Evolutionary conservation across 2,329 filamentous ascomycete species (phyloP).

Genomic region (Fusarium domesticum): DNA sequence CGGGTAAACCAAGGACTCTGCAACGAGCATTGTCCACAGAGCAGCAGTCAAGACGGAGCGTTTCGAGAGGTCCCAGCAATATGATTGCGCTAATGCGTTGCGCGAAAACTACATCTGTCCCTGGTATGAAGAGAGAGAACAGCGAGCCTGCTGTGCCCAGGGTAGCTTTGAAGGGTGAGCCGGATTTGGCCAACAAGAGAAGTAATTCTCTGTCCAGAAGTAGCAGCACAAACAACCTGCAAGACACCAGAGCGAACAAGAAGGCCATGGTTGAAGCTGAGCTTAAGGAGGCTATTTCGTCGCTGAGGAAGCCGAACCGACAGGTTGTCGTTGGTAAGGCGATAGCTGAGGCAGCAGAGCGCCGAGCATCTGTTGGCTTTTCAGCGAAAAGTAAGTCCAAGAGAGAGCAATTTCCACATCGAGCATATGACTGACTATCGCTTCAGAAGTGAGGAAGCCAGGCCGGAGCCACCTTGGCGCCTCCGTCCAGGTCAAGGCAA

Average conservation of each 20-base stretch:
- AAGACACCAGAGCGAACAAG: constrained; percentile 59
- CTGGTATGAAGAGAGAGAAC: constrained; percentile 64
- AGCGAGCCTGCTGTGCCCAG: constrained; percentile 57
- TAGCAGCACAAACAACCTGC: constrained; percentile 49
- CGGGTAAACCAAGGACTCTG: constrained; percentile 50
- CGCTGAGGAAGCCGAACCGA: constrained; percentile 73
- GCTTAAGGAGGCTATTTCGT: constrained; percentile 69
- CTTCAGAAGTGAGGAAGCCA: constrained; percentile 52
- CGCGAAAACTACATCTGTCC: constrained; percentile 59
- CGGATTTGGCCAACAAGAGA: constrained; percentile 40
- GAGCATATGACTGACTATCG: constrained; percentile 29
- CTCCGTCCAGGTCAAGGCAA: constrained; percentile 52
- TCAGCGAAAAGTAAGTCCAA: constrained; percentile 47
- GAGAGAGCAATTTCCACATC: background rate
- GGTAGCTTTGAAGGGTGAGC: constrained; percentile 46
- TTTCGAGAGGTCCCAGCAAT: constrained; percentile 55
- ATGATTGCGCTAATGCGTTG: constrained; percentile 65
- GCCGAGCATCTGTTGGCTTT: constrained; percentile 48
- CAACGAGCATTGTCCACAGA: constrained; percentile 63
- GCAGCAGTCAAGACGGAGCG: constrained; percentile 50
- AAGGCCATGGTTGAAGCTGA: constrained; percentile 68
- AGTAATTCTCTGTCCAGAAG: constrained; percentile 37
- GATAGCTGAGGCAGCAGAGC: constrained; percentile 65
- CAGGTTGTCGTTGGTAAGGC: constrained; percentile 61
- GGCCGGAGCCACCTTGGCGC: constrained; percentile 37